These are phyloP conservation scores for Rutstroemia sp. DNA, from an alignment of 2,329 filamentous ascomycete species.

Conservation along the genomic window DNA sequence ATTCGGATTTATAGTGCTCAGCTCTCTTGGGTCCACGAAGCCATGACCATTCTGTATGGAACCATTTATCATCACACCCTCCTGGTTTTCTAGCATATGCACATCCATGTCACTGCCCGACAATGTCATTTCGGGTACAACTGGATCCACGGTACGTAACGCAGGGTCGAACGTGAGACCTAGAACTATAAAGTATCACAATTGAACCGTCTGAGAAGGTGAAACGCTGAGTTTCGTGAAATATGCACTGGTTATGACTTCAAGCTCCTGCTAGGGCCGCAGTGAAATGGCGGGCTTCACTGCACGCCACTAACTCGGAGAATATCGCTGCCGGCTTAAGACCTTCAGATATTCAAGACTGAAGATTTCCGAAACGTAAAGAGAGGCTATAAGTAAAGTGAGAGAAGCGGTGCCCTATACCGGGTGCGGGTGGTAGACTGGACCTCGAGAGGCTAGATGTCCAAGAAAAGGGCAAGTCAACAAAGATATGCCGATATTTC, in stretches of 20 bases:
- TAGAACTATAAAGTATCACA: no score
- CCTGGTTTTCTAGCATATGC: conserved; percentile 14
- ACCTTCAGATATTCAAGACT: no score
- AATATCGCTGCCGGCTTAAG: no score
- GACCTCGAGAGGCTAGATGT: neutral
- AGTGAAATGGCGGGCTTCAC: no score
- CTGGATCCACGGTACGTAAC: conserved; percentile 7
- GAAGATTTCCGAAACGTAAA: no score
- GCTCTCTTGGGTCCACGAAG: conserved; percentile 21
- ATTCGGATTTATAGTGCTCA: conserved; percentile 12
- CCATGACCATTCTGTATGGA: conserved; percentile 15
- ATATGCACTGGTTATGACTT: no score
- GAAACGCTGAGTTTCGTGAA: no score
- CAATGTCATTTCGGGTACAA: conserved; percentile 5
- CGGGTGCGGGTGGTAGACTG: no score
- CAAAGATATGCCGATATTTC: neutral
- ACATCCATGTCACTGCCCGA: conserved; percentile 17
- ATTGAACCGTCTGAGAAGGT: no score
- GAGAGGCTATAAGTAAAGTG: neutral
- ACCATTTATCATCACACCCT: neutral
- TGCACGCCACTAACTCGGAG: no score
- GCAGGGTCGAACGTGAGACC: neutral
- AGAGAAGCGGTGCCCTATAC: neutral
- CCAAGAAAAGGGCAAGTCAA: neutral
- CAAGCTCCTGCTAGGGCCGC: no score